Percentiles rank a stretch among this genome's conserved stretches.
phyloP scores from a whole-genome alignment of 2,329 filamentous ascomycete genomes.

The Dryadomyces quercivorus region DNA sequence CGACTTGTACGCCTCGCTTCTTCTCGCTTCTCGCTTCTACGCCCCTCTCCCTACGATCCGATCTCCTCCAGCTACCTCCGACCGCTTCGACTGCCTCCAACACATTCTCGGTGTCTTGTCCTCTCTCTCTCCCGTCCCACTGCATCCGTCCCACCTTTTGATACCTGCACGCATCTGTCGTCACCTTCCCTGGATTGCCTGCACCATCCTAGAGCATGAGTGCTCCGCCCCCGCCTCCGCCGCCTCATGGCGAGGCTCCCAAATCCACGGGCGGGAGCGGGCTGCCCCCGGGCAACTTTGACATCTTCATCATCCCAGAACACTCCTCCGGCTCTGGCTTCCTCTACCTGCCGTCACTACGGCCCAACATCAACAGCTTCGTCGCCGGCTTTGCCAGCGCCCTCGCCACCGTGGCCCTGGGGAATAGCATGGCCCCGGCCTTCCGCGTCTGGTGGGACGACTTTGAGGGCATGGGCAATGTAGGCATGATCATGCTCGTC shows the following conservation, averaged over 20 bases:
- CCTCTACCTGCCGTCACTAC: conserved; percentile 82
- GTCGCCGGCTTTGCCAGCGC: conserved; percentile 73
- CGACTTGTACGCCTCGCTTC: too few species aligned
- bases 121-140: not conserved
- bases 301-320: conserved; percentile 93
- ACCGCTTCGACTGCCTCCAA: not conserved
- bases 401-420: conserved; percentile 59
- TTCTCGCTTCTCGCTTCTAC: not conserved
- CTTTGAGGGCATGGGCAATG: conserved; percentile 59
- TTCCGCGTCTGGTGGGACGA: conserved; percentile 61
- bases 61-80: too few species aligned
- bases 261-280: conserved; percentile 42
- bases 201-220: conserved; percentile 24
- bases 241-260: conserved; percentile 63
- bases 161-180: not conserved
- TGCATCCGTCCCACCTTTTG: not conserved
- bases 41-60: not conserved
- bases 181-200: not conserved
- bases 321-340: conserved; percentile 84
- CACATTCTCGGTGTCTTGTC: not conserved
- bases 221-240: conserved; percentile 69
- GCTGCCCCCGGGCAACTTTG: conserved; percentile 81
- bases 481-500: conserved; percentile 60
- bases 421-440: conserved; percentile 59
- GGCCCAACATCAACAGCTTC: conserved; percentile 82